Evolutionary conservation across 2,329 filamentous ascomycete genomes (phyloP), one percentile per base, ranked within the genome.

Genomic region (Penicillium paneum): DNA sequence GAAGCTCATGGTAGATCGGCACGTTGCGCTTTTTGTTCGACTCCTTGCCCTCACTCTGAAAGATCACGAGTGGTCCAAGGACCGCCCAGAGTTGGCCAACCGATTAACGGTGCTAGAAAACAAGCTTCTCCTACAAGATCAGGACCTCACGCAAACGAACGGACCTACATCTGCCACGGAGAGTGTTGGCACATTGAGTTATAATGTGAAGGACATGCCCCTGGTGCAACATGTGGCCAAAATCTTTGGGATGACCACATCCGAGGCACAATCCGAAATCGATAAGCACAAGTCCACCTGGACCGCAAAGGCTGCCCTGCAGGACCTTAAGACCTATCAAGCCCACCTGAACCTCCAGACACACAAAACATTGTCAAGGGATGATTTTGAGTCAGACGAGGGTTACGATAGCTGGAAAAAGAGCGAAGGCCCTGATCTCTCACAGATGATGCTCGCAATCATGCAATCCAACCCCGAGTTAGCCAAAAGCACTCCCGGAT

Each of bases 131-230:
- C 89, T 90, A 48, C 94, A 97, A 71, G 93, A 97, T 66, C 91
- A 96, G 73, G 91, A 97, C 69, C 80, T 99, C 48, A 84, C 85
- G 43, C 80, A 86, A 82, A 62, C 80, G 65, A 62, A 77, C 81
- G 80, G 85, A 13, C 74, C 85, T 21, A 60, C 62, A 34, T 83
- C 83, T 44, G 89, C 87, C 8, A 81, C 94, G 59, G 93, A 97
- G 71, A 89, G 93, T 21, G 81, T 89, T 53, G 84, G 91, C 3
- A 91, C 93, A 11, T 78, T 95, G 54, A 94, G 86, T 67, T 90
- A 96, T 72, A 90, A 97, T 72, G 88, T 97, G 69, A 96, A 94
- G 74, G 94, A 99, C 70, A 99, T 99, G 94, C 87, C 87, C 35
- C 83, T 97, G 75, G 94, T 96, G 28, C 88, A 94, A 70, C 83